Base-by-base conservation (phyloP, 176 grass and related monocot genomes). In the Microstegium vimineum region DNA sequence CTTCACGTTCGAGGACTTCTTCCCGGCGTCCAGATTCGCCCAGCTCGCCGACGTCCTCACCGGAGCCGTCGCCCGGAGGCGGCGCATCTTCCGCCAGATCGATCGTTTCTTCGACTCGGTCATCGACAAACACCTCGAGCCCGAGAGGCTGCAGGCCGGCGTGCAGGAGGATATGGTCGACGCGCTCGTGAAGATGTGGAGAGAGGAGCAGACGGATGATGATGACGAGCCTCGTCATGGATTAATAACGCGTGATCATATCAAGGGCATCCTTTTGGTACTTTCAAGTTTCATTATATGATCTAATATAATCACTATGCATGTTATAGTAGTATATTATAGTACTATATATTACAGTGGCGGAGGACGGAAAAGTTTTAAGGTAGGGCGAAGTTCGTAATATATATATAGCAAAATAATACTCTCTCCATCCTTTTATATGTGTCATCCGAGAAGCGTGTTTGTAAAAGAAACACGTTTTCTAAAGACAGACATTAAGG, bases 1-100 rank as follows among this genome's bases (percentile, higher is more conserved):
- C 40, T 94, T 94, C 79, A 86, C 71, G 0, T 66, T 88, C 22
- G 86, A 86, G 78, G 91, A 91, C 61, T 94, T 94, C 62, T 86
- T 83, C 69, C 91, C 88, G 18, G 72, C 47, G 26, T 73, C 66
- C 5, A 23, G 43, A 5, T 4, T 83, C 1, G 86, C 80, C 0
- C 37, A 74, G 41, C 75, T 72, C 49, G 86, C 81, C 9, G 85
- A 87, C 23, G 40, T 54, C 15, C 23, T 90, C 16, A 78, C 40
- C 7, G 88, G 88, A 1, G 52, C 17, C 14, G 22, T 38, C 1
- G 18, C 9, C 35, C 42, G 16, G 54, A 63, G 87, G 40, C 14
- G 9, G 23, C 60, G 5, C 30, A 36, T 82, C 46, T 92, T 90
- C 59, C 40, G 13, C 5, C 59, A 60, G 38, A 79, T 90, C 28